Base-by-base conservation (phyloP, 2,329 filamentous ascomycete species). In the Alternaria arborescens region DNA sequence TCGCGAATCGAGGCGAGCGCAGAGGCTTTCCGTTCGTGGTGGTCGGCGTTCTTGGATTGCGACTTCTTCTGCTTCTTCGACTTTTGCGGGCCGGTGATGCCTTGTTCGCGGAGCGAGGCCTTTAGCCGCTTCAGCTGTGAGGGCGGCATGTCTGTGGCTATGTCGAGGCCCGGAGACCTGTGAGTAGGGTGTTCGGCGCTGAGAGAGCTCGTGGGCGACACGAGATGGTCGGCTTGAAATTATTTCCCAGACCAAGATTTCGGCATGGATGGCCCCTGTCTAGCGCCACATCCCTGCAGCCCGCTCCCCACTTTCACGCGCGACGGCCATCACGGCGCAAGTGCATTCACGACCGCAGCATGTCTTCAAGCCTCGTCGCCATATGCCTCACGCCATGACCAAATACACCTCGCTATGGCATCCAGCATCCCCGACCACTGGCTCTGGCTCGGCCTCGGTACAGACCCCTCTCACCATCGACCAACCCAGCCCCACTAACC, bases 51-150 rank as follows among this genome's bases (percentile, higher is more conserved):
- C 58, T 87, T 88, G 88, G 88, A 78, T 89, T 88, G 55, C 85
- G 87, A 85, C 75, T 91, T 88, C 73, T 92, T 91, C 78, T 92
- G 91, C 81, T 97, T 98, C 76, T 98, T 98, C 8, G 94, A 97
- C 74, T 97, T 90, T 72, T 97, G 94, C 6, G 93, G 93, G 1
- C 94, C 93, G 42, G 94, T 89, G 52, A 99, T 89, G 55, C 95
- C 95, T 75, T 94, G 92, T 59, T 97, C 93, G 64, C 89, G 87
- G 47, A 99, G 86, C 10, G 94, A 97, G 69, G 92, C 87, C 82
- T 98, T 99, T 44, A 99, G 87, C 80, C 94, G 91, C 82, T 98
- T 99, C 60, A 99, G 86, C 83, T 99, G 96, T 12, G 96, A 99
- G 65, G 94, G 92, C 70, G 94, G 89, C 95, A 99, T 99, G 8